Evolutionary conservation across 129 eudicot species (phyloP), one percentile per base, ranked within the genome.

Genomic region (Flaveria linearis): DNA sequence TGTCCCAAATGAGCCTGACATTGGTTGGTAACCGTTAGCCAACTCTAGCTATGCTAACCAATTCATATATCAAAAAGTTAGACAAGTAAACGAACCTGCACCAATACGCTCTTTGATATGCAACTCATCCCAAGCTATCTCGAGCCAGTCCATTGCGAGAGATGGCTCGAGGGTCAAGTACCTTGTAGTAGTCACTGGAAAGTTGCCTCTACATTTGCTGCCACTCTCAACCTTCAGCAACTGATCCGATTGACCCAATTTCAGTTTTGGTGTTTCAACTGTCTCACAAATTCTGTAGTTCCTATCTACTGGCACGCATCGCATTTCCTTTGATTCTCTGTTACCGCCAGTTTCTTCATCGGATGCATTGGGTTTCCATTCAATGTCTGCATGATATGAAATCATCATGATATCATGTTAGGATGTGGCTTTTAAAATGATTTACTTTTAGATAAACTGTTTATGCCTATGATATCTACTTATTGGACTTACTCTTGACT

Each of bases 121-220:
- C 67, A 93, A 70, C 11, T 93, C 98, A 55, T 91, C 98, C 98
- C 98, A 93, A 7, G 97, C 82, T 58, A 93, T 91, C 85, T 93
- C 98, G 60, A 93, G 91, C 98, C 98, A 93, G 69, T 93, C 98
- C 95, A 88, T 90, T 52, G 97, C 97, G 36, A 93, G 96, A 70
- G 92, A 93, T 58, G 98, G 98, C 75, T 93, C 98, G 52, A 93
- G 86, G 80, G 75, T 87, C 92, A 93, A 75, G 79, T 88, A 93
- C 78, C 87, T 85, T 62, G 93, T 91, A 66, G 80, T 80, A n/a
- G 80, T 73, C 65, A 80, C 76, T 9, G 85, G 84, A 76, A 79
- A 82, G 52, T 74, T 86, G 60, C 77, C 84, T 77, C 76, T 71
- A 49, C 78, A 80, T 77, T 73, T 82, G 14, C 39, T 51, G 22